Evolutionary conservation across 768 basidiomycete species (phyloP).

Genomic region (Lanmaoa rubissima): DNA sequence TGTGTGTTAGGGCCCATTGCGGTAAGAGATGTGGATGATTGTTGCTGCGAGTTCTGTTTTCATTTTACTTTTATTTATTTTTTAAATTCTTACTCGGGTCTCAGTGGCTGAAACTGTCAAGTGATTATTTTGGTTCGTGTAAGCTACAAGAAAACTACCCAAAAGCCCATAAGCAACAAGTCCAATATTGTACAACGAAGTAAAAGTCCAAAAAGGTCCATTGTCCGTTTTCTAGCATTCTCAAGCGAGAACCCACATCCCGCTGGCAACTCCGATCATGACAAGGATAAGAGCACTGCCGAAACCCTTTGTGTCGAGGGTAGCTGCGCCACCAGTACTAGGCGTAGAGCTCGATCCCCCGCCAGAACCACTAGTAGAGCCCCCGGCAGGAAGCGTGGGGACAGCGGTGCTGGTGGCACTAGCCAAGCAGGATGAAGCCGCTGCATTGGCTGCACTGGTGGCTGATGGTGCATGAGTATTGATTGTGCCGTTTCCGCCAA

Average conservation of each 20-base stretch:
- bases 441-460: constrained; percentile 49
- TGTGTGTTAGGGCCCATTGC: constrained; percentile 26
- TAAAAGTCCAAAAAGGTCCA: constrained; percentile 5
- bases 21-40: constrained; percentile 6
- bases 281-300: constrained; percentile 37
- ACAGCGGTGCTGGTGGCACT: constrained; percentile 62
- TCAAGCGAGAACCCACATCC: constrained; percentile 41
- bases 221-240: not conserved
- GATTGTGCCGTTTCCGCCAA: constrained; percentile 81
- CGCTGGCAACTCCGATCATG: constrained; percentile 39
- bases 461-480: constrained; percentile 53
- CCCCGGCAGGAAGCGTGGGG: constrained; percentile 47
- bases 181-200: not conserved
- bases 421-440: constrained; percentile 65
- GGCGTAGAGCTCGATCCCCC: constrained; percentile 25
- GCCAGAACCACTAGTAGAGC: constrained; percentile 18
- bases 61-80: not conserved
- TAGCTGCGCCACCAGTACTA: constrained; percentile 21
- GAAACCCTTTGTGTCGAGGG: constrained; percentile 35
- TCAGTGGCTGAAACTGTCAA: not conserved
- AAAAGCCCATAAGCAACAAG: not conserved
- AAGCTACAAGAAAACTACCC: constrained; percentile 3
- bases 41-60: not conserved
- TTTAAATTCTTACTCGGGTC: constrained; percentile 9
- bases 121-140: not conserved